These are phyloP conservation scores for Aspergillus carbonarius DNA, from an alignment of 2,329 filamentous ascomycete genomes.

Conservation along the genomic window DNA sequence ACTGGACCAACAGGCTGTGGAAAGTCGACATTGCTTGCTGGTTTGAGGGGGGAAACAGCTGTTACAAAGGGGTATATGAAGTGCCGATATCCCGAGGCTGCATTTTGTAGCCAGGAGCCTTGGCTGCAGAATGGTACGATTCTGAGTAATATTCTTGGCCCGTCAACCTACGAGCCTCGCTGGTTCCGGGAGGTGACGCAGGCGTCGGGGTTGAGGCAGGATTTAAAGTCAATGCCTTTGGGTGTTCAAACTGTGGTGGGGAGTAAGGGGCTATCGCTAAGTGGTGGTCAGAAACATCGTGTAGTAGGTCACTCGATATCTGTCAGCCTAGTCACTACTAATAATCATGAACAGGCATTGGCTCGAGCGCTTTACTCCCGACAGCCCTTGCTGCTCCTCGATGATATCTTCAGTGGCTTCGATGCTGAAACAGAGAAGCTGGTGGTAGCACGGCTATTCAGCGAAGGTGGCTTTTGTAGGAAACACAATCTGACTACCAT, in stretches of 20 bases:
- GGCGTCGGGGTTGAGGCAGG: constrained; percentile 24
- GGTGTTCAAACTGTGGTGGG: constrained; percentile 26
- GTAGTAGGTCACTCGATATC: constrained; percentile 8
- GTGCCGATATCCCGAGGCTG: background rate
- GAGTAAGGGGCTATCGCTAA: constrained; percentile 23
- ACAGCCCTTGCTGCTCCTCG: constrained; percentile 32
- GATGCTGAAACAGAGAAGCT: constrained; percentile 31
- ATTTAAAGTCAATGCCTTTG: constrained; percentile 19
- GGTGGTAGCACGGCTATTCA: constrained; percentile 13
- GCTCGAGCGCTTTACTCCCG: constrained; percentile 36
- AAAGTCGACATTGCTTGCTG: constrained; percentile 16
- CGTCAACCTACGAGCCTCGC: constrained; percentile 11
- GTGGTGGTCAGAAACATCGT: constrained; percentile 30
- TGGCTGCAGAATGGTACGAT: constrained; percentile 19
- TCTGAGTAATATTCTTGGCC: constrained; percentile 24
- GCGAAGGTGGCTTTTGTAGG: background rate
- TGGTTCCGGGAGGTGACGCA: constrained; percentile 30
- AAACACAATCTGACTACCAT: background rate
- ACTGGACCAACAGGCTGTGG: constrained; percentile 29
- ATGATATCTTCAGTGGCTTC: constrained; percentile 40
- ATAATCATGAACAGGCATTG: constrained; percentile 14
- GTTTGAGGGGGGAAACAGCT: constrained; percentile 19
- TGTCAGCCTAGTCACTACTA: background rate
- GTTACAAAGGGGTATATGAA: constrained; percentile 6
- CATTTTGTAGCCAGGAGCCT: constrained; percentile 16